A percentile compares a stretch with the other conserved stretches of the same genome.
These are phyloP conservation scores for Cercospora sojina DNA, from an alignment of 2,329 filamentous ascomycete species.

Conservation along the genomic window DNA sequence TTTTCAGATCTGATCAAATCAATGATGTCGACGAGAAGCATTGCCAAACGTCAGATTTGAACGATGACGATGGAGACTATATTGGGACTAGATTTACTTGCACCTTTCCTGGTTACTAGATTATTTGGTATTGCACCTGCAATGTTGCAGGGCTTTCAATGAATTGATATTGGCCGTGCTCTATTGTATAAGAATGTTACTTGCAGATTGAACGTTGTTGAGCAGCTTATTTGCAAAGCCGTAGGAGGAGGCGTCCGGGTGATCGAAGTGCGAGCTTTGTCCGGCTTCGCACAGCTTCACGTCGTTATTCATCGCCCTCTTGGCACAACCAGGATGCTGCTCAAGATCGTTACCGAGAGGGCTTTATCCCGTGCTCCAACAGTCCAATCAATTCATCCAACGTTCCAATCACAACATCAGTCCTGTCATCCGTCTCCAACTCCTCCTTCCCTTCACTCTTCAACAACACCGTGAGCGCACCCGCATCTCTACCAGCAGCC, in stretches of 20 bases:
- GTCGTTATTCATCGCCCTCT: background rate
- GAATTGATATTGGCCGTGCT: background rate
- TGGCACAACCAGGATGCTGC: background rate
- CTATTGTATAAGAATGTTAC: background rate
- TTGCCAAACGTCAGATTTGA: background rate
- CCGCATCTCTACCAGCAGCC: conserved; percentile 77
- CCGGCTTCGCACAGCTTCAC: background rate
- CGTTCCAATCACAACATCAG: conserved; percentile 37
- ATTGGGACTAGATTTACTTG: background rate
- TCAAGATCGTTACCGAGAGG: background rate
- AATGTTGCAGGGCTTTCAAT: background rate
- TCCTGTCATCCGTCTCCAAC: conserved; percentile 36
- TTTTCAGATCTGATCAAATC: background rate
- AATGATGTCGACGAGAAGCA: background rate
- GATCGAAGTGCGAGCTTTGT: background rate
- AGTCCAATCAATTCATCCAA: conserved; percentile 37
- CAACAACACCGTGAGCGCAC: conserved; percentile 86
- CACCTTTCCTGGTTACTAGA: background rate
- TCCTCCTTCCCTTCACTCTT: conserved; percentile 40
- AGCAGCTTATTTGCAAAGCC: background rate
- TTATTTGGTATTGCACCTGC: background rate
- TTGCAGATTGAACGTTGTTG: background rate
- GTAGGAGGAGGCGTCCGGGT: background rate
- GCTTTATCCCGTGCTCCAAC: conserved; percentile 28
- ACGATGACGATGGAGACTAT: background rate